These are phyloP conservation scores for Spergularia bocconei DNA, from an alignment of 148 eudicot genomes.

Conservation along the genomic window DNA sequence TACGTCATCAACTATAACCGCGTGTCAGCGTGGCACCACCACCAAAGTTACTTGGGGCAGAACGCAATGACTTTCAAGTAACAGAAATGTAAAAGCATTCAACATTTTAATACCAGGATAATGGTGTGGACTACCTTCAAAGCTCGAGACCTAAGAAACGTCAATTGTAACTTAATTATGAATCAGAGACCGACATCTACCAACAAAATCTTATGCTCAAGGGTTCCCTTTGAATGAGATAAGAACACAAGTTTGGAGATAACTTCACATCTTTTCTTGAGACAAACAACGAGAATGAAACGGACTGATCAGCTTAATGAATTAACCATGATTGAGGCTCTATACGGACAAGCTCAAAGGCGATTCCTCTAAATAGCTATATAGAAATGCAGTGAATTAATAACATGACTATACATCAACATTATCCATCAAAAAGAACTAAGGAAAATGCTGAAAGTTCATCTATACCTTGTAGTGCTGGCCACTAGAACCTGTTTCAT, in stretches of 20 bases:
- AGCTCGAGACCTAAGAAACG: too few species aligned
- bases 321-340: neutral
- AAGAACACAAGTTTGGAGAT: neutral
- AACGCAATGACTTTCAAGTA: neutral
- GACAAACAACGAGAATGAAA: neutral
- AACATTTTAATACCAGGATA: too few species aligned
- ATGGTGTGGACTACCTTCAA: too few species aligned
- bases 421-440: neutral
- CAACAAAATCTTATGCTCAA: too few species aligned
- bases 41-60: neutral
- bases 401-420: neutral
- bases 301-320: neutral
- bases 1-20: neutral
- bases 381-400: neutral
- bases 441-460: neutral
- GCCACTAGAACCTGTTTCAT: conserved; percentile 22
- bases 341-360: neutral
- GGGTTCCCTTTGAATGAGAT: too few species aligned
- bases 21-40: neutral
- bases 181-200: too few species aligned
- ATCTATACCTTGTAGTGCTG: conserved; percentile 34
- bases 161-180: too few species aligned
- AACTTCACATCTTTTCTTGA: neutral
- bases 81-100: neutral
- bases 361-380: neutral